Percentiles rank a stretch among this genome's conserved stretches.
Evolutionary conservation across 306 rosid species (phyloP).

Genomic region (Ochetophila trinervis): DNA sequence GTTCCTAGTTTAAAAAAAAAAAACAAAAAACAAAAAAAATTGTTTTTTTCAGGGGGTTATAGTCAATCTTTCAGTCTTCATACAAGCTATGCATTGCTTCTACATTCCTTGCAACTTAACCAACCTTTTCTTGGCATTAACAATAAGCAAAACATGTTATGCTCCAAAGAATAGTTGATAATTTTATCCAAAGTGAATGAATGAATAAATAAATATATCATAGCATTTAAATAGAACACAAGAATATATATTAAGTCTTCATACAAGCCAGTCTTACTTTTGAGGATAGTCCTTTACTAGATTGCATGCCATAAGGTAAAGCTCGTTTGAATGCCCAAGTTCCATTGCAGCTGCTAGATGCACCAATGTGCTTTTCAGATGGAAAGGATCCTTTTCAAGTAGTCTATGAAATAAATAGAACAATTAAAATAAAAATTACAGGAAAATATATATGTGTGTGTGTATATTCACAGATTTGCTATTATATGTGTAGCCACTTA

Average conservation of each 20-base stretch:
- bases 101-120: not conserved
- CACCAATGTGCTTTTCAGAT: constrained; percentile 81
- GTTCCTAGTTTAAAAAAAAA: too few relatives aligned
- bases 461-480: too few relatives aligned
- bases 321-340: constrained; percentile 96
- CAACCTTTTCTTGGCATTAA: not conserved
- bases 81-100: not conserved
- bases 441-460: too few relatives aligned
- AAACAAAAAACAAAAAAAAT: too few relatives aligned
- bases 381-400: constrained; percentile 96
- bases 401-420: constrained; percentile 44
- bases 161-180: not conserved
- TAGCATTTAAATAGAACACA: constrained; percentile 5
- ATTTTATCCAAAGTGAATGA: not conserved
- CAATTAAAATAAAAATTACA: constrained; percentile 13
- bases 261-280: constrained; percentile 59
- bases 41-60: too few relatives aligned
- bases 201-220: not conserved
- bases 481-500: too few relatives aligned
- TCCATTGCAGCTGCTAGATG: constrained; percentile 97
- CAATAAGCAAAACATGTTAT: not conserved
- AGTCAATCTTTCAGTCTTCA: not conserved
- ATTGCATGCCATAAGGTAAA: constrained; percentile 93
- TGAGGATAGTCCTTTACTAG: constrained; percentile 96
- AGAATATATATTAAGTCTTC: too few relatives aligned